These are phyloP conservation scores for Phytopythium sindhum DNA, from an alignment of 352 stramenopile genomes.

Conservation along the genomic window DNA sequence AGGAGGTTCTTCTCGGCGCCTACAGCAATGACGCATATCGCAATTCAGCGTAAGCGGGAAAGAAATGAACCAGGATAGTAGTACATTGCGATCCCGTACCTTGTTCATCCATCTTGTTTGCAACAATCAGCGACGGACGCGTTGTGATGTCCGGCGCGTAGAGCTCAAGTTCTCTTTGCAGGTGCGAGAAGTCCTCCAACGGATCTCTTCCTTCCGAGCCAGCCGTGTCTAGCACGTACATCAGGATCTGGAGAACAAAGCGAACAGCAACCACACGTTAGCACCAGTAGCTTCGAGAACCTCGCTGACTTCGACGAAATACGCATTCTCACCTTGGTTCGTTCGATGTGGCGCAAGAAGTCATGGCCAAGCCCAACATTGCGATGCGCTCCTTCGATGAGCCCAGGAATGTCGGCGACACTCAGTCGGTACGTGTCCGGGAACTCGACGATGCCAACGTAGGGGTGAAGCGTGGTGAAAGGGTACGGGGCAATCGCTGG, in stretches of 20 bases:
- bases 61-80: not conserved
- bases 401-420: constrained; percentile 86
- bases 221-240: constrained; percentile 85
- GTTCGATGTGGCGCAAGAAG: constrained; percentile 98
- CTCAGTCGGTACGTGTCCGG: constrained; percentile 91
- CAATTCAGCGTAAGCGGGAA: not conserved
- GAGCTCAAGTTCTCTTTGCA: constrained; percentile 84
- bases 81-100: constrained; percentile 14
- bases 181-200: constrained; percentile 65
- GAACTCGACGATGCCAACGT: constrained; percentile 95
- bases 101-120: constrained; percentile 90
- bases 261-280: not conserved
- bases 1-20: constrained; percentile 79
- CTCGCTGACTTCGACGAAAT: not conserved
- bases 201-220: constrained; percentile 79
- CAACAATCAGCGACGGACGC: constrained; percentile 79
- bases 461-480: constrained; percentile 97
- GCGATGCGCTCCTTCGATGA: constrained; percentile 90
- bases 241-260: constrained; percentile 47
- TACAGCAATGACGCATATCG: not conserved
- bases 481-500: constrained; percentile 96
- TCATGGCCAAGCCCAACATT: constrained; percentile 98
- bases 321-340: constrained; percentile 86
- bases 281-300: not conserved
- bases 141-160: constrained; percentile 86